A percentile compares a stretch with the other conserved stretches of the same genome.
Evolutionary conservation across 1,284 basidiomycete genomes (phyloP).

Genomic region (Tilletia indica): DNA sequence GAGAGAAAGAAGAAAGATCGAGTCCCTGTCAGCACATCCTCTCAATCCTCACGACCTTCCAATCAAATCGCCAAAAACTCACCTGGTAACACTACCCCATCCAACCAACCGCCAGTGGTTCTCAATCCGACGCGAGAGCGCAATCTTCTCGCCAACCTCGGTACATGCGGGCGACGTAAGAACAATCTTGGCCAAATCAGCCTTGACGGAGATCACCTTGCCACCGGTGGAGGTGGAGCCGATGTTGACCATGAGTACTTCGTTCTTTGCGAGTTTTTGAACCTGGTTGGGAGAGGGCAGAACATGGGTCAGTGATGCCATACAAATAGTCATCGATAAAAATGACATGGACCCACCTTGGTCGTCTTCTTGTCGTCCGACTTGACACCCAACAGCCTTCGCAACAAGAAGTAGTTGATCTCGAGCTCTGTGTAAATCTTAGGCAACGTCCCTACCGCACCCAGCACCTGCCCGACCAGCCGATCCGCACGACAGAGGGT

Average conservation of each 20-base stretch:
- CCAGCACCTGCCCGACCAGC: constrained; percentile 91
- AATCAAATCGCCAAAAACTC: background rate
- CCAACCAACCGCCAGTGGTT: constrained; percentile 83
- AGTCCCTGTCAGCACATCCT: background rate
- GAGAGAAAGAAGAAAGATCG: background rate
- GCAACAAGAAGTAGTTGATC: constrained; percentile 66
- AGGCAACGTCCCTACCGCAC: constrained; percentile 87
- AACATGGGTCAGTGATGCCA: no score
- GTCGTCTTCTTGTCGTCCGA: constrained; percentile 98
- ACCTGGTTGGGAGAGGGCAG: no score
- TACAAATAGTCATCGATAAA: no score
- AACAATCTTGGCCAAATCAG: constrained; percentile 55
- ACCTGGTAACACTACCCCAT: constrained; percentile 49
- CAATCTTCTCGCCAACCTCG: constrained; percentile 55
- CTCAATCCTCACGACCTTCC: background rate
- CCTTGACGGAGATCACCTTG: constrained; percentile 51
- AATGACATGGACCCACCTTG: constrained; percentile 60
- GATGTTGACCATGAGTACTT: constrained; percentile 69
- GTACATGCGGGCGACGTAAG: constrained; percentile 54
- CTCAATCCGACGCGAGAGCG: constrained; percentile 61
- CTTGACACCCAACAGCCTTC: constrained; percentile 93
- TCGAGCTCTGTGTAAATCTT: constrained; percentile 88
- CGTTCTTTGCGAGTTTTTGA: constrained; percentile 85
- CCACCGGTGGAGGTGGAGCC: constrained; percentile 55
- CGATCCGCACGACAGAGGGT: constrained; percentile 95